Base-by-base conservation (phyloP, 208 protist species). In the Leishmania mexicana region DNA sequence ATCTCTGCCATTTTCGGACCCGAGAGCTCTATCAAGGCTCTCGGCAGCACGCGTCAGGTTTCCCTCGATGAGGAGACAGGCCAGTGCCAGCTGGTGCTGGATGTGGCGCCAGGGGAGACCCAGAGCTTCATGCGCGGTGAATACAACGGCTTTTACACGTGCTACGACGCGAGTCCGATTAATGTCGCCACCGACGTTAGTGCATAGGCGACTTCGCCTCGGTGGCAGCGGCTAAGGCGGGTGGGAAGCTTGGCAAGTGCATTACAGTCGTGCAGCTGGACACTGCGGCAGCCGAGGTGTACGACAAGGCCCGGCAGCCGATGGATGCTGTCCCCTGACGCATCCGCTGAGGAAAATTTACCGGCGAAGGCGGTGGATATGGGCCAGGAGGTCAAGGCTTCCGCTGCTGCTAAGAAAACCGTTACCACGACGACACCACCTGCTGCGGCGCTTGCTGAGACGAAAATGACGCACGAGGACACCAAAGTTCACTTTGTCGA, bases 61-160 rank as follows among this genome's bases (percentile, higher is more conserved):
- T 38, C 86, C 57, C 71, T 85, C 40, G 79, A 94, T 71, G 78
- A 64, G 31, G 88, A 84, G 73, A 91, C 88, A 28, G 89, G 91
- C 15, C 81, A 87, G 73, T 92, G 85, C 70, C 80, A 65, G 74
- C 62, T 96, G 54, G 79, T 87, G 31, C 49, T 94, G 1, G 71
- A 79, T 42, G 86, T 97, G 17, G 78, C 78, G 7, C 90, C 93
- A 21, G 87, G 90, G 10, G 77, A 86, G 82, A 97, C 91, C 47
- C 76, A 88, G 76, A 76, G 40, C 19, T 97, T 97, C 78, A 92
- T 97, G 89, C 76, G 81, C 11, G 92, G 94, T n/a, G 89, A 95
- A 76, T 95, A 92, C 86, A 96, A 94, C 74, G 92, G 91, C 64
- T 90, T 91, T 73, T 75, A 71, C 75, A 89, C 82, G 31, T 65